Evolutionary conservation across 2,329 filamentous ascomycete species (phyloP).

Genomic region (Scolecobasidium constrictum): DNA sequence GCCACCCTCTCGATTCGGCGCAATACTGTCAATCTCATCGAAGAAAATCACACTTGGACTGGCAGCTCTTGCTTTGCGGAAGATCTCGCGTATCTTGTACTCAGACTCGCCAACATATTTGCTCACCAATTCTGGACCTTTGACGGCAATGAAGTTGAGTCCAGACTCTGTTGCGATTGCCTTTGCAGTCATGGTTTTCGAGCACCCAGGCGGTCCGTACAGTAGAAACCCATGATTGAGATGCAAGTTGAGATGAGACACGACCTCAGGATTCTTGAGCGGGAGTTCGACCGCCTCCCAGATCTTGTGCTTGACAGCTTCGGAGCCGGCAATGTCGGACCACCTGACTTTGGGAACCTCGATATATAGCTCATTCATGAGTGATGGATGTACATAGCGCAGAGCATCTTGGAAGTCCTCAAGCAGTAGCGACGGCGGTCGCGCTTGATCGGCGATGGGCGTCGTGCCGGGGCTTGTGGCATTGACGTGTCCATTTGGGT

Average conservation of each 20-base stretch:
- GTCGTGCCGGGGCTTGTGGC: constrained; percentile 9
- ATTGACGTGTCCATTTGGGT: constrained; percentile 15
- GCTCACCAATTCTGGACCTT: constrained; percentile 84
- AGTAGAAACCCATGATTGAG: constrained; percentile 75
- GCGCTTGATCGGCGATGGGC: background rate
- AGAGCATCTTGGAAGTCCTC: constrained; percentile 56
- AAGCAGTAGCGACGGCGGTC: constrained; percentile 4
- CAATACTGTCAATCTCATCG: constrained; percentile 89
- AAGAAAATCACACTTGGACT: constrained; percentile 93
- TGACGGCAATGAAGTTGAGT: constrained; percentile 89
- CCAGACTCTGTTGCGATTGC: constrained; percentile 83
- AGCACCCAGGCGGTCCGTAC: constrained; percentile 88
- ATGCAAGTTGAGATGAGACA: constrained; percentile 40
- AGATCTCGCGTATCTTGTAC: constrained; percentile 72
- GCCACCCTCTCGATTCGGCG: constrained; percentile 43
- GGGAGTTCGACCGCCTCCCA: constrained; percentile 48
- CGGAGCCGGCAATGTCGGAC: constrained; percentile 80
- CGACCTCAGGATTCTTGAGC: constrained; percentile 36
- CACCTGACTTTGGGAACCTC: constrained; percentile 79
- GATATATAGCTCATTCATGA: constrained; percentile 81
- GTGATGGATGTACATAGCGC: constrained; percentile 61
- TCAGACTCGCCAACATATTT: constrained; percentile 98
- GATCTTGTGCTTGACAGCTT: constrained; percentile 55
- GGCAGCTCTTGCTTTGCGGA: constrained; percentile 74
- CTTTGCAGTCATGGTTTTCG: constrained; percentile 86